Percentiles rank a stretch among this genome's conserved stretches.
phyloP scores from a whole-genome alignment of 768 basidiomycete genomes.

The Leccinum disarticulatum region DNA sequence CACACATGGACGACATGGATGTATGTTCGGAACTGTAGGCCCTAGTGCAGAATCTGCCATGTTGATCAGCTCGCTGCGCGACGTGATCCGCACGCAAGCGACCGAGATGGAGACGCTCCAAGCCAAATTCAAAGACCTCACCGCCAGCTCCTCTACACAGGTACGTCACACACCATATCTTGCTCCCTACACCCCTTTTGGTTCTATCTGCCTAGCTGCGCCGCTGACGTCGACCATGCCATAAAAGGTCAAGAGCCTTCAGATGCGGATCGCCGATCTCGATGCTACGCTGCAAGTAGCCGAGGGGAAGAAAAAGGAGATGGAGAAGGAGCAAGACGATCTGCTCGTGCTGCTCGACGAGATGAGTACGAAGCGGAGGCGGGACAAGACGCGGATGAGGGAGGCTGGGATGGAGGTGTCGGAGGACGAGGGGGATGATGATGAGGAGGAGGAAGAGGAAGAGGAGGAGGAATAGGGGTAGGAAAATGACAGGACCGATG shows the following conservation, averaged over 20 bases:
- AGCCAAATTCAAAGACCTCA: slow-evolving; percentile 48
- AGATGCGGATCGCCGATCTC: slow-evolving; percentile 46
- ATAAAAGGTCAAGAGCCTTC: slow-evolving; percentile 44
- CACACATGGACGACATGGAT: not conserved
- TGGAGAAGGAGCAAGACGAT: slow-evolving; percentile 97
- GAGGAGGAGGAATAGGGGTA: slow-evolving; percentile 21
- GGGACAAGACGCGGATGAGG: slow-evolving; percentile 78
- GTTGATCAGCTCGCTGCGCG: slow-evolving; percentile 80
- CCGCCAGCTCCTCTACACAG: slow-evolving; percentile 39
- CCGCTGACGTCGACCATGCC: not conserved
- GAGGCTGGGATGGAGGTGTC: slow-evolving; percentile 83
- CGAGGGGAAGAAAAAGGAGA: slow-evolving; percentile 71
- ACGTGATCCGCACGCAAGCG: slow-evolving; percentile 80
- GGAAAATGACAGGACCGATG: not conserved
- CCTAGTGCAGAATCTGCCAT: slow-evolving; percentile 76
- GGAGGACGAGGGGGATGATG: slow-evolving; percentile 86
- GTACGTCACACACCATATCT: slow-evolving; percentile 21
- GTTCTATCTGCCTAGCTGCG: no score
- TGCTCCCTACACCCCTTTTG: not conserved
- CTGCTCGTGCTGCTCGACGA: slow-evolving; percentile 92
- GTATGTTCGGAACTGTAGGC: slow-evolving; percentile 35
- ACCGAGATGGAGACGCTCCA: slow-evolving; percentile 73
- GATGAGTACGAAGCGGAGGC: slow-evolving; percentile 77
- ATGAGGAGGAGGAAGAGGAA: slow-evolving; percentile 46
- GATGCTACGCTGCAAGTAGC: slow-evolving; percentile 48